Conservation (phyloP, 208 protist genomes). For the Leptomonas seymouri region DNA sequence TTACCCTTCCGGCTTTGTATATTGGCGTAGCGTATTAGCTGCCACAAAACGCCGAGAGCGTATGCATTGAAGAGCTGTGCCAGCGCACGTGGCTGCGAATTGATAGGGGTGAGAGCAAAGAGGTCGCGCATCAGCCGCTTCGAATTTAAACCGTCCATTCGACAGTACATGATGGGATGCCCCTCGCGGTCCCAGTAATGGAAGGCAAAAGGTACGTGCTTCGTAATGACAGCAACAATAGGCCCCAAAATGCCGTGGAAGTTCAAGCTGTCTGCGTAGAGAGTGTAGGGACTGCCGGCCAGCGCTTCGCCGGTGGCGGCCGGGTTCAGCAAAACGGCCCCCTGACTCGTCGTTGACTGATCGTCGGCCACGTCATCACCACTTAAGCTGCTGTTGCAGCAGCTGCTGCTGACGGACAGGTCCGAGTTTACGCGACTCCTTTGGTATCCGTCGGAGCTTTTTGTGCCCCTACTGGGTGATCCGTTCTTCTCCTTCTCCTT, state of each 20-base stretch:
- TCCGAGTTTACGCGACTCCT: not conserved
- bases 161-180: slow-evolving; percentile 66
- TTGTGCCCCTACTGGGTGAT: not conserved
- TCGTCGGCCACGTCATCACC: slow-evolving; percentile 4
- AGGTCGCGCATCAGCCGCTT: slow-evolving; percentile 46
- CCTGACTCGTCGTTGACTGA: slow-evolving; percentile 7
- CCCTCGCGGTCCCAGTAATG: slow-evolving; percentile 78
- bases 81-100: slow-evolving; percentile 45
- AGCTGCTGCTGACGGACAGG: not conserved
- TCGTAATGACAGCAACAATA: slow-evolving; percentile 45
- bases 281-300: not conserved
- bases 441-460: not conserved
- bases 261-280: slow-evolving; percentile 41
- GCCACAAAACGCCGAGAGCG: slow-evolving; percentile 47
- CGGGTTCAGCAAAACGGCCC: slow-evolving; percentile 21
- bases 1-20: slow-evolving; percentile 28
- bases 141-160: slow-evolving; percentile 33
- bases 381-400: slow-evolving; percentile 2
- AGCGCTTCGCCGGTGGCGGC: slow-evolving; percentile 18
- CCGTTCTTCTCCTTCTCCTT: slow-evolving; percentile 13
- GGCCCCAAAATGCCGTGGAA: slow-evolving; percentile 58
- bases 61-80: slow-evolving; percentile 61
- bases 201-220: slow-evolving; percentile 49
- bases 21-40: slow-evolving; percentile 57
- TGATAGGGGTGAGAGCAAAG: slow-evolving; percentile 48